These are phyloP conservation scores for Corylus avellana DNA, from an alignment of 306 rosid genomes.

Conservation along the genomic window DNA sequence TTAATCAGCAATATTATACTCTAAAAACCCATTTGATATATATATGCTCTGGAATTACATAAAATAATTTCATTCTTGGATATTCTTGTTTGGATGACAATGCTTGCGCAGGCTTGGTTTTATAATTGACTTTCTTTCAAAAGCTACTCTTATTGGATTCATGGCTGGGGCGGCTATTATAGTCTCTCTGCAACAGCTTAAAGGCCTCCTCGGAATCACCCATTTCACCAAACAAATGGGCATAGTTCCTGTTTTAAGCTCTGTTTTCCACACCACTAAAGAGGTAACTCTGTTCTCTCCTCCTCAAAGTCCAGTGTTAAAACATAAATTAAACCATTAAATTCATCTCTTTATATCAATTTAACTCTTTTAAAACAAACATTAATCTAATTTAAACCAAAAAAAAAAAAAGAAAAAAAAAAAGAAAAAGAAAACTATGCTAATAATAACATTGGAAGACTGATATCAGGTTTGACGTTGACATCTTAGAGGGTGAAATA, in stretches of 20 bases:
- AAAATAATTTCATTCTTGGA: neutral
- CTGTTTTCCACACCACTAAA: conserved; percentile 58
- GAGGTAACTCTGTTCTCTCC: conserved; percentile 49
- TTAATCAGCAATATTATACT: neutral
- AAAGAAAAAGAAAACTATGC: no score
- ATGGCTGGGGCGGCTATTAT: conserved; percentile 98
- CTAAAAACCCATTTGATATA: neutral
- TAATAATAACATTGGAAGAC: no score
- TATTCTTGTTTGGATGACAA: no score
- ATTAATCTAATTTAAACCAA: no score
- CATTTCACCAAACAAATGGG: conserved; percentile 79
- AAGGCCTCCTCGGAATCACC: conserved; percentile 85
- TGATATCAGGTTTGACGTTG: no score
- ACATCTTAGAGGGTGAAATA: neutral
- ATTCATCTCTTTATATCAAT: no score
- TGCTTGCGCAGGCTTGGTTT: conserved; percentile 73
- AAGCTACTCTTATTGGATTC: conserved; percentile 88
- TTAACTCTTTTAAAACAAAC: no score
- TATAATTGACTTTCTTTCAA: conserved; percentile 85
- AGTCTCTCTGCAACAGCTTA: conserved; percentile 88
- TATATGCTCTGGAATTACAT: neutral
- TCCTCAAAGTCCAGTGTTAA: no score
- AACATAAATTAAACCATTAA: no score
- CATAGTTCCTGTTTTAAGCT: conserved; percentile 69
- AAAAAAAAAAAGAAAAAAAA: no score